Conservation (phyloP, 148 eudicot genomes). For the Rhododendron williamsianum region DNA sequence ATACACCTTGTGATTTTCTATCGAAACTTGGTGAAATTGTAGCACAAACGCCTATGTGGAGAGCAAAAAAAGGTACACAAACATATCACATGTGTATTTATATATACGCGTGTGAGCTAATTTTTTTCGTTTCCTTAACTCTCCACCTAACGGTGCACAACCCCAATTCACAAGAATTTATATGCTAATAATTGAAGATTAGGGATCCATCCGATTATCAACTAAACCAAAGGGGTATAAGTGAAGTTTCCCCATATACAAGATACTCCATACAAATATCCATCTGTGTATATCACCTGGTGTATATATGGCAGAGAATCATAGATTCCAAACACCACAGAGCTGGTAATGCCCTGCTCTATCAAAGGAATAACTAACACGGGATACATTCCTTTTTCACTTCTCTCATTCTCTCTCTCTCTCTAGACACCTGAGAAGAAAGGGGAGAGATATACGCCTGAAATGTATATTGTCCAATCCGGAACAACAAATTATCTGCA, state of each 20-base stretch:
- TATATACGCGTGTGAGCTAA: background rate
- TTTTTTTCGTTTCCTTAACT: background rate
- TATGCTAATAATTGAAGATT: background rate
- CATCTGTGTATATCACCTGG: background rate
- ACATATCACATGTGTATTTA: background rate
- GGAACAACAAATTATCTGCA: background rate
- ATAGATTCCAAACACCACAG: background rate
- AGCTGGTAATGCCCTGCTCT: background rate
- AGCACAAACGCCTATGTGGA: background rate
- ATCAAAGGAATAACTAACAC: constrained; percentile 6
- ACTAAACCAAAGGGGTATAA: background rate
- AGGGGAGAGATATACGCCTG: background rate
- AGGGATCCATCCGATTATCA: background rate
- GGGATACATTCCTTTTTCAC: background rate
- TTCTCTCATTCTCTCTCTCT: constrained; percentile 6
- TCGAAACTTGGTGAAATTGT: background rate
- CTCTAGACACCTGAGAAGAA: constrained; percentile 3
- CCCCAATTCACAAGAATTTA: background rate
- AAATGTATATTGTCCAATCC: background rate
- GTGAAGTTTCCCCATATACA: background rate
- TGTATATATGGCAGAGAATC: background rate
- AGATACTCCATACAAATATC: background rate
- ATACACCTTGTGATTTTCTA: too few species aligned
- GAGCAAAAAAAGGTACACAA: background rate
- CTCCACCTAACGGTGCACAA: background rate